A percentile compares a stretch with the other conserved stretches of the same genome.
Conservation (phyloP, 1,284 basidiomycete genomes). For the Tilletia setariae region DNA sequence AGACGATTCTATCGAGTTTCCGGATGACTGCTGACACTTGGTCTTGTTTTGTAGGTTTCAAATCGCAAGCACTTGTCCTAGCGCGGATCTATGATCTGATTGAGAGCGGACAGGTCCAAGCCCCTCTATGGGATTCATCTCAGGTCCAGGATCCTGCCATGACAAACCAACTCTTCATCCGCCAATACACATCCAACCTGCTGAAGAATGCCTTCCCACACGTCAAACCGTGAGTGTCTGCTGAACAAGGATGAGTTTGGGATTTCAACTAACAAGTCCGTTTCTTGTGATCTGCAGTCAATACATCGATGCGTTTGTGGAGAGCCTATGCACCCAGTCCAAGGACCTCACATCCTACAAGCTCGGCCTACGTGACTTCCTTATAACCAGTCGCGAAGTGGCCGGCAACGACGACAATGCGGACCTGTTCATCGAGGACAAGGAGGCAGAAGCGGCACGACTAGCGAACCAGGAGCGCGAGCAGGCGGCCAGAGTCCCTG, state of each 20-base stretch:
- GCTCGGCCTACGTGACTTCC: slow-evolving; percentile 74
- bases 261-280: neutral
- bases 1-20: neutral
- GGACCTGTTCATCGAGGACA: slow-evolving; percentile 89
- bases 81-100: slow-evolving; percentile 91
- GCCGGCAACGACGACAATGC: slow-evolving; percentile 64
- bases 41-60: slow-evolving; percentile 39
- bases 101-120: slow-evolving; percentile 74
- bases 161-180: slow-evolving; percentile 78
- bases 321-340: slow-evolving; percentile 77
- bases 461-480: slow-evolving; percentile 76
- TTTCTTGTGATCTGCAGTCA: slow-evolving; percentile 41
- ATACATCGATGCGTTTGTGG: slow-evolving; percentile 59
- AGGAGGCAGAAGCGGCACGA: slow-evolving; percentile 74
- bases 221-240: slow-evolving; percentile 62
- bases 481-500: slow-evolving; percentile 89
- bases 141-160: slow-evolving; percentile 69
- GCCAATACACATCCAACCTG: slow-evolving; percentile 82
- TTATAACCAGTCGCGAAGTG: slow-evolving; percentile 62
- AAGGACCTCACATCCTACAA: slow-evolving; percentile 75
- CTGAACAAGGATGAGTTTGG: neutral
- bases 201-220: slow-evolving; percentile 85
- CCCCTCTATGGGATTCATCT: slow-evolving; percentile 79
- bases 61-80: slow-evolving; percentile 58
- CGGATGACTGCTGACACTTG: neutral